Evolutionary conservation across 768 basidiomycete species (phyloP), one percentile per base, ranked within the genome.

Genomic region (Hortiboletus flavorubellus): DNA sequence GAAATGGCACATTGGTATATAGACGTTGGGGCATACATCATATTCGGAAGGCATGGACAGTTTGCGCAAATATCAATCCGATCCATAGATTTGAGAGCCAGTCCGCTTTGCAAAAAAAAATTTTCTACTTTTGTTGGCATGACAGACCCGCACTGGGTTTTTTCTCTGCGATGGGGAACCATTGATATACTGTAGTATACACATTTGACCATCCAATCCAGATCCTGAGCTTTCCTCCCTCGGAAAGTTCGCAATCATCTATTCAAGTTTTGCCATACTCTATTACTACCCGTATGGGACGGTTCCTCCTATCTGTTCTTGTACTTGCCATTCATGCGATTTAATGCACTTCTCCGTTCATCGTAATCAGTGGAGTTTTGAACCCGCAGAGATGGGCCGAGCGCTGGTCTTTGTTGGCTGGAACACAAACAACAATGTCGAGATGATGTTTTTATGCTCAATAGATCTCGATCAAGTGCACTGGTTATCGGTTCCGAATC

Each of bases 81-180:
- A 55, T 59, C 45, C 58, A 56, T 68, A 68, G 67, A 69, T 60
- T 60, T 46, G 58, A 64, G 51, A 55, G 48, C 50, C 55, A 52
- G 53, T 54, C 43, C 53, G 21, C 44, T 67, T 54, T 55, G 51
- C 52, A 50, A n/a, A n/a, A n/a, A n/a, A n/a, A n/a, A n/a, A n/a
- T n/a, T 47, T 62, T 58, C 43, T 54, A 50, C 46, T 55, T 40
- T 48, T 55, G 48, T 58, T 49, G 53, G 59, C 51, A 55, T 42
- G 30, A 44, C 42, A 46, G 42, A 51, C 44, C 39, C 18, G 42
- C 42, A 7, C n/a, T 26, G 12, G 23, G 21, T 34, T 56, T 59
- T 26, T 56, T 53, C 21, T 53, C 45, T 48, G 47, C 29, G 42
- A 51, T 49, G 51, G 39, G 46, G 34, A 42, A 42, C 41, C 37